Evolutionary conservation across 2,329 filamentous ascomycete species (phyloP).

Genomic region (Hypoxylon sp.): DNA sequence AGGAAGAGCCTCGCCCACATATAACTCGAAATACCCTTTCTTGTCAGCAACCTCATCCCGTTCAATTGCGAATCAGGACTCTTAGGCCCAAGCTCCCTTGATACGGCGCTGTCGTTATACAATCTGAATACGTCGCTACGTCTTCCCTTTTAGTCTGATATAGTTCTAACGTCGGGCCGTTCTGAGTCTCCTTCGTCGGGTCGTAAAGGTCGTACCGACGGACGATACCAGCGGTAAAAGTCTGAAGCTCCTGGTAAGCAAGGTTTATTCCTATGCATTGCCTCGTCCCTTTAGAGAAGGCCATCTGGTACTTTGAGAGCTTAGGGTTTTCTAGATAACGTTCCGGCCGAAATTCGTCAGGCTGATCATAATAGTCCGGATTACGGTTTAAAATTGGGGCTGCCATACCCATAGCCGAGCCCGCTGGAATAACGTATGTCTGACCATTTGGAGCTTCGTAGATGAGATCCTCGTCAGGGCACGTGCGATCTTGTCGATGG

Average conservation of each 20-base stretch:
- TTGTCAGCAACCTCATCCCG: not conserved
- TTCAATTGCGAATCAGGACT: slow-evolving; percentile 37
- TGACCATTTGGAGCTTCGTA: slow-evolving; percentile 44
- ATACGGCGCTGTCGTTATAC: slow-evolving; percentile 40
- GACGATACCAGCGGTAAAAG: slow-evolving; percentile 44
- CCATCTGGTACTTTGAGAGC: slow-evolving; percentile 37
- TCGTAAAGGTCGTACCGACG: slow-evolving; percentile 45
- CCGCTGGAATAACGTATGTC: slow-evolving; percentile 41
- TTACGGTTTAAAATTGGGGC: slow-evolving; percentile 43
- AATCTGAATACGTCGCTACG: slow-evolving; percentile 41
- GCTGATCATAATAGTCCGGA: slow-evolving; percentile 40
- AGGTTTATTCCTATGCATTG: slow-evolving; percentile 49
- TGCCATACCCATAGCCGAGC: slow-evolving; percentile 42
- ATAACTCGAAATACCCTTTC: not conserved
- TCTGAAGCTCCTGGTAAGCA: slow-evolving; percentile 46
- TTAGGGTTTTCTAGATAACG: slow-evolving; percentile 48
- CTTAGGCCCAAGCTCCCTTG: slow-evolving; percentile 44
- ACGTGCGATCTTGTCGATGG: slow-evolving; percentile 50
- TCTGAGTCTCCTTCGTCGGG: slow-evolving; percentile 36
- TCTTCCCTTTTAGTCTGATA: slow-evolving; percentile 43
- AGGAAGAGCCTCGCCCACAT: not conserved
- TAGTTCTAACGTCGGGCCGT: slow-evolving; percentile 46
- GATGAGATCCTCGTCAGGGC: slow-evolving; percentile 48
- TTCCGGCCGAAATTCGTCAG: slow-evolving; percentile 44
- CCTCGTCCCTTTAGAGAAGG: slow-evolving; percentile 44